These are phyloP conservation scores for Herpetomonas tarakana DNA, from an alignment of 208 protist species.

Conservation along the genomic window DNA sequence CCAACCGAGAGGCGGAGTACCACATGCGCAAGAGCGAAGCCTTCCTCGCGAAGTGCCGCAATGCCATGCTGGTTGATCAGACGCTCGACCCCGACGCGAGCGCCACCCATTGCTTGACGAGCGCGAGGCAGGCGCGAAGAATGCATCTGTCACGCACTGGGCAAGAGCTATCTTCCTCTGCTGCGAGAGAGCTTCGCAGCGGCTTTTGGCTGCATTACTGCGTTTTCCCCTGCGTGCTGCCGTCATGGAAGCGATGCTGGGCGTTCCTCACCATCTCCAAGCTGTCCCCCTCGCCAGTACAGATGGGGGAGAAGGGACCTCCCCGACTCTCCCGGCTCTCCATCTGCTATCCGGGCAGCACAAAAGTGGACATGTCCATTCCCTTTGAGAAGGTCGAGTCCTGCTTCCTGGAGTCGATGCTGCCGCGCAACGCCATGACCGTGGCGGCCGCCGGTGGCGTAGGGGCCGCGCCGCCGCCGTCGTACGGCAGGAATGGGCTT, in stretches of 20 bases:
- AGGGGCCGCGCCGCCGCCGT: conserved; percentile 19
- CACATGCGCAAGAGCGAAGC: background rate
- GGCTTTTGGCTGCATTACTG: conserved; percentile 65
- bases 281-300: conserved; percentile 15
- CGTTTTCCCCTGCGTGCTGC: conserved; percentile 35
- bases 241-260: conserved; percentile 58
- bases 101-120: no score
- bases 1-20: background rate
- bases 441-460: conserved; percentile 2
- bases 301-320: conserved; percentile 18
- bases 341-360: conserved; percentile 2
- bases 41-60: background rate
- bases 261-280: conserved; percentile 14
- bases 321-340: conserved; percentile 2
- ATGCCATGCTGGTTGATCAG: background rate
- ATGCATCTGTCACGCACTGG: no score
- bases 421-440: background rate
- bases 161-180: no score
- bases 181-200: conserved; percentile 13
- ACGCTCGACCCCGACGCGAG: no score
- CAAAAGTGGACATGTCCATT: conserved; percentile 16
- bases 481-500: conserved; percentile 43
- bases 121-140: no score
- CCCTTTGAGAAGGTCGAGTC: conserved; percentile 14
- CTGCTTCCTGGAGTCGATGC: conserved; percentile 9